phyloP scores from a whole-genome alignment of 1,284 basidiomycete species.

The Pterula multifida region DNA sequence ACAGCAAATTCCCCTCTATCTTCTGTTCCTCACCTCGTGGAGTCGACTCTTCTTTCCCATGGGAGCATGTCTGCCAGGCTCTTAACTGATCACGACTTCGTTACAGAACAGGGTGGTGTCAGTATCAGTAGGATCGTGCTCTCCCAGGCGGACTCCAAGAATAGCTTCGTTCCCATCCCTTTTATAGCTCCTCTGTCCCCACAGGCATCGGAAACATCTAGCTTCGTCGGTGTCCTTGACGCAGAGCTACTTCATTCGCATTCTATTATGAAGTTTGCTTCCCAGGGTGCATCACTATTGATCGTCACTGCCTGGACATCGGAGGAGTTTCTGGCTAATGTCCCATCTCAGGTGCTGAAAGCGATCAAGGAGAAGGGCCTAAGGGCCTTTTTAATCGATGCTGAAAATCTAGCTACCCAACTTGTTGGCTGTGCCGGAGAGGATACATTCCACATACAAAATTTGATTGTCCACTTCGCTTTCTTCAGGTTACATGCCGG shows the following conservation, averaged over 20 bases:
- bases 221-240: conserved; percentile 66
- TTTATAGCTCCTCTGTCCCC: conserved; percentile 37
- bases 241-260: conserved; percentile 57
- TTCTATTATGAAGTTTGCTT: conserved; percentile 44
- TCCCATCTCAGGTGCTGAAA: conserved; percentile 30
- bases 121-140: conserved; percentile 49
- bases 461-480: conserved; percentile 45
- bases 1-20: conserved; percentile 41
- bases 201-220: conserved; percentile 33
- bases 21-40: conserved; percentile 40
- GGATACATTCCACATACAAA: conserved; percentile 31
- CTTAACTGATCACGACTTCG: conserved; percentile 53
- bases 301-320: conserved; percentile 49
- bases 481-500: conserved; percentile 68
- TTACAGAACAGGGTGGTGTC: conserved; percentile 60
- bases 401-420: conserved; percentile 28
- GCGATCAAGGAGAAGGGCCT: conserved; percentile 37
- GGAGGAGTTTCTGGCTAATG: conserved; percentile 44
- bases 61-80: conserved; percentile 41
- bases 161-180: conserved; percentile 33
- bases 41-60: conserved; percentile 44
- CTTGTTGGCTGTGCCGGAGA: conserved; percentile 21
- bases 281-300: conserved; percentile 44
- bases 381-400: conserved; percentile 48
- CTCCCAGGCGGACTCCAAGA: conserved; percentile 26